Conservation (phyloP, 2,329 filamentous ascomycete genomes). For the Fusarium anguioides region DNA sequence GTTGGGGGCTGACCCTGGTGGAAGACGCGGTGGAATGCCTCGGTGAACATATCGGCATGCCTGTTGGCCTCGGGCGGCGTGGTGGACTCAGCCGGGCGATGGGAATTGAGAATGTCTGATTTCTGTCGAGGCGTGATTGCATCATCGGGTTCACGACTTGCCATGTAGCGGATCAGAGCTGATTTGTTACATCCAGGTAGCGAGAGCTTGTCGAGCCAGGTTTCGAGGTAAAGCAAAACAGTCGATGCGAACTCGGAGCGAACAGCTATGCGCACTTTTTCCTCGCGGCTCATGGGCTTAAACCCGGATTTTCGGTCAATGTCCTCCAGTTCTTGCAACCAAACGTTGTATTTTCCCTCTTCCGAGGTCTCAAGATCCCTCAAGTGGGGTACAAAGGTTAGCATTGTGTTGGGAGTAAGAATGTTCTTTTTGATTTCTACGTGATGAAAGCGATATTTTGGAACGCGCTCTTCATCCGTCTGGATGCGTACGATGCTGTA, state of each 20-base stretch:
- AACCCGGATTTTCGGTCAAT: conserved; percentile 69
- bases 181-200: conserved; percentile 65
- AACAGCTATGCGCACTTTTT: conserved; percentile 62
- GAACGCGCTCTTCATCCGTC: conserved; percentile 63
- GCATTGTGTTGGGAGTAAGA: conserved; percentile 68
- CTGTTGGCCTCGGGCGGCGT: conserved; percentile 56
- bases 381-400: conserved; percentile 70
- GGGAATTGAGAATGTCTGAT: conserved; percentile 61
- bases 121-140: conserved; percentile 66
- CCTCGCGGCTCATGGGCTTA: conserved; percentile 62
- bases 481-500: conserved; percentile 59
- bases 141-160: conserved; percentile 59
- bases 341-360: conserved; percentile 65
- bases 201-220: conserved; percentile 62
- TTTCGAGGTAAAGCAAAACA: conserved; percentile 64
- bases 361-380: conserved; percentile 68
- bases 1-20: conserved; percentile 48
- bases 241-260: conserved; percentile 64
- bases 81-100: conserved; percentile 53
- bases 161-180: conserved; percentile 65
- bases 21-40: conserved; percentile 69
- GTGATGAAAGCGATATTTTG: conserved; percentile 69
- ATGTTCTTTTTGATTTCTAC: conserved; percentile 70
- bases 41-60: conserved; percentile 63
- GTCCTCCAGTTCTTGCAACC: conserved; percentile 67